Evolutionary conservation across 164 flowering plant genomes (phyloP), one percentile per base, ranked within the genome.

Genomic region (Cinnamomum chago): DNA sequence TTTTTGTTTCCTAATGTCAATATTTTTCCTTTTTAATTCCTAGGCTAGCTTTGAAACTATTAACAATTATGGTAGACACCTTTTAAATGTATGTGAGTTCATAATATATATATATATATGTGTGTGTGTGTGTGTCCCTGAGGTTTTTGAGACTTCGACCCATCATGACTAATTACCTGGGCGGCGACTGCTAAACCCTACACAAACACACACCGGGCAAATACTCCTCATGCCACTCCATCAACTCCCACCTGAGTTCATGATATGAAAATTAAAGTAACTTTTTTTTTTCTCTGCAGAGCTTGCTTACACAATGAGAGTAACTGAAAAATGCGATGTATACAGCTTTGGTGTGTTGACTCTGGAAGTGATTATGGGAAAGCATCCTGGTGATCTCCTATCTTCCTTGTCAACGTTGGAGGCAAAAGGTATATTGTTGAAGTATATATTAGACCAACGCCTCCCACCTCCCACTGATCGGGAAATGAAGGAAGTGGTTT

Each of bases 331-430:
- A 58, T 55, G 73, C 23, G 65, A 71, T 17, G 73, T 71, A 25
- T 71, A 71, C n/a, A 58, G 73, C 50, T 71, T 71, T 58, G 73
- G 73, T 17, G 73, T 58, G 18, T 11, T 71, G 6, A 47, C 65
- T 2, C 65, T 71, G 6, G 73, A 71, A 28, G 10, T 72, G 11
- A 17, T 72, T 35, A 62, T 47, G 52, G 74, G 74, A n/a, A n/a
- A 14, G 74, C 74, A 72, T 62, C 74, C 74, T 9, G 67, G 74
- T 20, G 58, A 72, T 24, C 67, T 72, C n/a, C 50, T 72, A 3
- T 71, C 20, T 5, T 71, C 73, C 13, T 14, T 62, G 3, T 5
- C 14, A 15, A 5, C 7, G 13, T 28, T 24, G 1, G n/a, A 11
- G 22, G 67, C 47, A 30, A 22, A 18, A 14, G 74, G 40, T 62